Conservation (phyloP, 1,139 yeast genomes). For the Zhuliangozyma parablackwelliae region DNA sequence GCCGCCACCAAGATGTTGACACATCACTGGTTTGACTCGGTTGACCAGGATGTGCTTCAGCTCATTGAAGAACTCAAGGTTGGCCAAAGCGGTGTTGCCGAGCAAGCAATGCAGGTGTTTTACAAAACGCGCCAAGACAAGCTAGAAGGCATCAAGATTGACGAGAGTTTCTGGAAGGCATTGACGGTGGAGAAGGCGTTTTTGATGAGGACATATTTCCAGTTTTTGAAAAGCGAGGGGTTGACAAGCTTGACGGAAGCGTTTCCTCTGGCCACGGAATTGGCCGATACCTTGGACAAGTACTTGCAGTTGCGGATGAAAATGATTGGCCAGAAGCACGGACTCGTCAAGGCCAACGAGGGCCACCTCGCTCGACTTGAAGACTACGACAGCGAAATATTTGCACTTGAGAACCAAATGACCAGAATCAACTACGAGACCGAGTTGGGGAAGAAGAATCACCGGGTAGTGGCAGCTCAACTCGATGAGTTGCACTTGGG, state of each 20-base stretch:
- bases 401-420: constrained; percentile 10
- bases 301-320: constrained; percentile 47
- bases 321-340: constrained; percentile 26
- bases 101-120: constrained; percentile 59
- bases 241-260: constrained; percentile 59
- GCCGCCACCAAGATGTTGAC: constrained; percentile 75
- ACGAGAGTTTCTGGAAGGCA: constrained; percentile 59
- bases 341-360: constrained; percentile 17
- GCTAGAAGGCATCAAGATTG: constrained; percentile 53
- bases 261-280: constrained; percentile 76
- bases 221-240: constrained; percentile 54
- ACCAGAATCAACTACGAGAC: constrained; percentile 9
- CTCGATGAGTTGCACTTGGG: constrained; percentile 1
- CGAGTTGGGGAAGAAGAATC: constrained; percentile 4
- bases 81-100: constrained; percentile 61
- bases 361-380: constrained; percentile 11
- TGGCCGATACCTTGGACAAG: constrained; percentile 55
- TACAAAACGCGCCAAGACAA: constrained; percentile 62
- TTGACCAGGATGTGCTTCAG: constrained; percentile 67
- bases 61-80: constrained; percentile 66
- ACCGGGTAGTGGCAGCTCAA: neutral
- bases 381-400: constrained; percentile 8
- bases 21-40: constrained; percentile 64
- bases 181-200: constrained; percentile 75
- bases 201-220: constrained; percentile 62